Percentiles rank a stretch among this genome's conserved stretches.
phyloP scores from a whole-genome alignment of 2,329 filamentous ascomycete species.

The Ceratocystis alfenasii region DNA sequence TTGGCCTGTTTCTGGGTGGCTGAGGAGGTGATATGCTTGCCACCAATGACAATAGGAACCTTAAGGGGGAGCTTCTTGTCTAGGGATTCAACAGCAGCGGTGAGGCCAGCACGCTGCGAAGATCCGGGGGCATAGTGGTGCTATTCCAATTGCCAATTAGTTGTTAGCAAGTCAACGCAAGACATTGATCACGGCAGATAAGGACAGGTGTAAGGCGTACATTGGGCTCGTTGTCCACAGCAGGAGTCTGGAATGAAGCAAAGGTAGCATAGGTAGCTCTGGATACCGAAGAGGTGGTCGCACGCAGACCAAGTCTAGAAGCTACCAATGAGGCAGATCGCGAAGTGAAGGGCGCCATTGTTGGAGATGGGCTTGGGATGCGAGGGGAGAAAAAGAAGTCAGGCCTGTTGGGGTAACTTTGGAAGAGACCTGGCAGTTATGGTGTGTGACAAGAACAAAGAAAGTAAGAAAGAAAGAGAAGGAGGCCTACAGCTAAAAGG shows the following conservation, averaged over 20 bases:
- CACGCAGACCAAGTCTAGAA: conserved; percentile 16
- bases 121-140: conserved; percentile 83
- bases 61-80: conserved; percentile 59
- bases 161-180: conserved; percentile 8
- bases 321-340: conserved; percentile 17
- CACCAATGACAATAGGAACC: conserved; percentile 72
- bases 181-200: not conserved
- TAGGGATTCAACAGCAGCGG: conserved; percentile 57
- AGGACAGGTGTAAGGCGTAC: conserved; percentile 41
- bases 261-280: conserved; percentile 41
- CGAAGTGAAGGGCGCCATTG: conserved; percentile 18
- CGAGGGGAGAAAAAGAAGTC: not conserved
- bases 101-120: conserved; percentile 61
- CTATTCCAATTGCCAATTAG: conserved; percentile 35
- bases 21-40: conserved; percentile 54
- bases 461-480: not conserved
- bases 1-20: conserved; percentile 61
- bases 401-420: not conserved
- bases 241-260: conserved; percentile 77
- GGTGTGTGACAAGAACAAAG: not conserved
- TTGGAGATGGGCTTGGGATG: not conserved
- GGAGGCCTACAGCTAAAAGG: not conserved
- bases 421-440: not conserved
- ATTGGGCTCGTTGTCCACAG: conserved; percentile 88
- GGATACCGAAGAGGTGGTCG: not conserved